Base-by-base conservation (phyloP, 2,329 filamentous ascomycete species). In the Sporothrix inflata region DNA sequence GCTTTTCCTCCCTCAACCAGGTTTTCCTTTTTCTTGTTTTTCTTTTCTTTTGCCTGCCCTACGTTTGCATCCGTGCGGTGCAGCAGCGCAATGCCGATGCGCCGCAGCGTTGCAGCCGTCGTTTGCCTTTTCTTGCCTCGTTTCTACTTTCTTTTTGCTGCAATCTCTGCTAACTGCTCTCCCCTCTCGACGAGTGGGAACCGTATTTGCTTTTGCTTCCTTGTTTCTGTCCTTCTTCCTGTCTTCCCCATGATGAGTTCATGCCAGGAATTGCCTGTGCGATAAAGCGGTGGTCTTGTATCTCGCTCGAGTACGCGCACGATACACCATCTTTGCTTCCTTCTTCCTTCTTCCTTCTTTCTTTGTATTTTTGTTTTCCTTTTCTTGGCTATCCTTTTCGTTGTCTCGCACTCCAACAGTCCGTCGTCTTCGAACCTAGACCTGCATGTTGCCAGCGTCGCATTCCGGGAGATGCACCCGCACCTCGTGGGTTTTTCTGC, bases 281-380 rank as follows among this genome's bases (percentile, higher is more conserved):
- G 27, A 57, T 57, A 19, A 24, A 34, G 53, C 45, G 21, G 47
- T 21, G 21, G 12, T 42, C 19, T 40, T 61, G 16, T 14, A 27
- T 4, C 3, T 38, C 30, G 7, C 53, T 57, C 53, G 27, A 57
- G 21, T 55, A 19, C 8, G 7, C 12, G 16, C 30, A 11, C 19
- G 55, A 61, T 40, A 40, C 19, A 40, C 40, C 55, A 61, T 21
- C 40, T 61, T 40, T 61, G 55, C 55, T 61, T 61, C 16, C 55
- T 61, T 61, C 55, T 61, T 61, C 21, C 30, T 40, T 38, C 55
- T 61, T 61, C 16, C 55, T 61, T 61, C 55, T 61, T 61, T 40
- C 30, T 40, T 38, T 40, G 5, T 38, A n/a, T 12, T 3, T 14
- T 42, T 42, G 4, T 40, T 40, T 21, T 24, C 51, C 16, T 21